These are phyloP conservation scores for Aegilops longissima DNA, from an alignment of 176 grass and related monocot species.

Conservation along the genomic window DNA sequence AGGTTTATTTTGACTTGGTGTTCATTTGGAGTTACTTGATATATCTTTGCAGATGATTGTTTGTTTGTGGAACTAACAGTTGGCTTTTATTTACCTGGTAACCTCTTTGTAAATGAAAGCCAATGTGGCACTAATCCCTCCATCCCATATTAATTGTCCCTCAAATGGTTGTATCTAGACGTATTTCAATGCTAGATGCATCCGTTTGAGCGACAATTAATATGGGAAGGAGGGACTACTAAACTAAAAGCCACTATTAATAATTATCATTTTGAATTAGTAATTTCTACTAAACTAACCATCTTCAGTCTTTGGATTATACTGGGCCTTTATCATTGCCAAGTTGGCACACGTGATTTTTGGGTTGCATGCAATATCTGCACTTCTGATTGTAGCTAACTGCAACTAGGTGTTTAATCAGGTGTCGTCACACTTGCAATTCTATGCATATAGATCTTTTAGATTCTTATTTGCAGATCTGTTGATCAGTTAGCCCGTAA, in stretches of 20 bases:
- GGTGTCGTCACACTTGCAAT: not conserved
- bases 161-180: no score
- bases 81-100: no score
- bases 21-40: not conserved
- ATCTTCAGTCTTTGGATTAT: not conserved
- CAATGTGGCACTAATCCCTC: not conserved
- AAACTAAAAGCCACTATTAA: no score
- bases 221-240: no score
- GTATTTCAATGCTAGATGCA: no score
- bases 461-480: not conserved
- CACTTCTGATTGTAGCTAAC: constrained; percentile 11
- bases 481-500: not conserved
- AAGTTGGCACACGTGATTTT: not conserved
- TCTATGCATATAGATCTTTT: not conserved
- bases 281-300: not conserved
- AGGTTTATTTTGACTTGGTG: not conserved
- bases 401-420: constrained; percentile 1
- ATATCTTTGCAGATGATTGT: not conserved
- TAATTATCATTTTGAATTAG: not conserved
- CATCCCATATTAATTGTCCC: no score
- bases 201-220: no score
- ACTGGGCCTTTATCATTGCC: not conserved
- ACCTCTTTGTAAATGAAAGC: no score
- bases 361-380: constrained; percentile 2
- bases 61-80: not conserved